Evolutionary conservation across 768 basidiomycete species (phyloP).

Genomic region (Exsudoporus frostii): DNA sequence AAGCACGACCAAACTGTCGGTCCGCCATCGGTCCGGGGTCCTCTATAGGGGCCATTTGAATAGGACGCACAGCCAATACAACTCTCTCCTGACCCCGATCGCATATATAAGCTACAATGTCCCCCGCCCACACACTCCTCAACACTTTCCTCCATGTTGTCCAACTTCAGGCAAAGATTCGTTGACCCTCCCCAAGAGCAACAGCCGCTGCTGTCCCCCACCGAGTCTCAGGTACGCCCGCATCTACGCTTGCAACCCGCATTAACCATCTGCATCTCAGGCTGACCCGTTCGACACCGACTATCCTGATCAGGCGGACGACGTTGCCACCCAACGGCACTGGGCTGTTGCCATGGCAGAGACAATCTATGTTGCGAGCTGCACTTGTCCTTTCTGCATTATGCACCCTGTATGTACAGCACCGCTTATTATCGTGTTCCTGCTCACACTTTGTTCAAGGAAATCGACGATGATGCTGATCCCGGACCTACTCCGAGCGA

Average conservation of each 20-base stretch:
- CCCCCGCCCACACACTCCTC: no score
- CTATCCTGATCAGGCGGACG: not conserved
- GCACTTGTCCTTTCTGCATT: not conserved
- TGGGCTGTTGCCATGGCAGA: not conserved
- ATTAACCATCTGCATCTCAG: not conserved
- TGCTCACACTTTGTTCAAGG: conserved; percentile 16
- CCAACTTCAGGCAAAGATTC: conserved; percentile 11
- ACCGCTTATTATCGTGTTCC: not conserved
- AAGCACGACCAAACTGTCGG: conserved; percentile 23
- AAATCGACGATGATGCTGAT: not conserved
- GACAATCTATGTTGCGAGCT: not conserved
- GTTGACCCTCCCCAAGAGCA: not conserved
- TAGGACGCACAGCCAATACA: not conserved
- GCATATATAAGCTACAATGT: not conserved
- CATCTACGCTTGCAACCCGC: not conserved
- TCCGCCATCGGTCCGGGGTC: not conserved
- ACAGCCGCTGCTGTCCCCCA: not conserved
- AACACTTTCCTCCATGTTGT: conserved; percentile 2
- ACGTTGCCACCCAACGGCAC: not conserved
- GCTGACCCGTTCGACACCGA: not conserved
- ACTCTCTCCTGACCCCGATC: conserved; percentile 2
- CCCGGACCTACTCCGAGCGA: not conserved
- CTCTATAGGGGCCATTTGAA: no score
- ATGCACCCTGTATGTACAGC: conserved; percentile 1
- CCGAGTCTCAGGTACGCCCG: not conserved